Percentiles rank a stretch among this genome's conserved stretches.
Evolutionary conservation across 495 filamentous ascomycete genomes (phyloP).

Genomic region (Terfezia claveryi): DNA sequence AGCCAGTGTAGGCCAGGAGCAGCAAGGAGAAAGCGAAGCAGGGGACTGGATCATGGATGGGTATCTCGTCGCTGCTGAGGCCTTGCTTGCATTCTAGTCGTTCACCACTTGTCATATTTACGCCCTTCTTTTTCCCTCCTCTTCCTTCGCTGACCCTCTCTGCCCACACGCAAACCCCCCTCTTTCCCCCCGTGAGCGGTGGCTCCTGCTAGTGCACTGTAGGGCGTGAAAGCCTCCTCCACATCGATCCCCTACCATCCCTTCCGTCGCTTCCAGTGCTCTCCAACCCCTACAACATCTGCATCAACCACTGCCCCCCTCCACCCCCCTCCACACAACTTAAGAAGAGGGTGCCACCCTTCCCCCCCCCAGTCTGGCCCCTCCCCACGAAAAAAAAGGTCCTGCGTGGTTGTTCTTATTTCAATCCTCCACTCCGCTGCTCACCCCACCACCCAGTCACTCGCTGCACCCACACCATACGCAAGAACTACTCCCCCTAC

Average conservation of each 20-base stretch:
- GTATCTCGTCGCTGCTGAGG: no score
- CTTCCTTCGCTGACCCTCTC: background rate
- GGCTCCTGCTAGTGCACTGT: background rate
- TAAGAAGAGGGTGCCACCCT: background rate
- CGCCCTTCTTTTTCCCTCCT: background rate
- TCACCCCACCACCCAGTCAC: background rate
- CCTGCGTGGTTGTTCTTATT: background rate
- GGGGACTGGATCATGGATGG: no score
- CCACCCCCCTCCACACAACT: background rate
- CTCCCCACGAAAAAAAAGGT: background rate
- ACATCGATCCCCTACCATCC: background rate
- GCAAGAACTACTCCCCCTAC: conserved; percentile 7
- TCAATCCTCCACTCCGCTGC: background rate
- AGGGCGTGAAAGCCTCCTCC: no score
- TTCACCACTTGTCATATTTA: no score
- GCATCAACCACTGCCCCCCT: background rate
- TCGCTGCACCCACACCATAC: conserved; percentile 12
- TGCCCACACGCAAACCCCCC: background rate
- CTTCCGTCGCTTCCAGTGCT: background rate
- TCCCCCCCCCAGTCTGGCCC: background rate
- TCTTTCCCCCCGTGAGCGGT: background rate
- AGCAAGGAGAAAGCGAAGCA: no score
- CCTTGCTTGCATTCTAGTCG: no score
- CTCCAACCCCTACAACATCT: background rate
- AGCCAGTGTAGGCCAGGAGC: no score